These are phyloP conservation scores for Stylosanthes scabra DNA, from an alignment of 331 rosid genomes.

Conservation along the genomic window DNA sequence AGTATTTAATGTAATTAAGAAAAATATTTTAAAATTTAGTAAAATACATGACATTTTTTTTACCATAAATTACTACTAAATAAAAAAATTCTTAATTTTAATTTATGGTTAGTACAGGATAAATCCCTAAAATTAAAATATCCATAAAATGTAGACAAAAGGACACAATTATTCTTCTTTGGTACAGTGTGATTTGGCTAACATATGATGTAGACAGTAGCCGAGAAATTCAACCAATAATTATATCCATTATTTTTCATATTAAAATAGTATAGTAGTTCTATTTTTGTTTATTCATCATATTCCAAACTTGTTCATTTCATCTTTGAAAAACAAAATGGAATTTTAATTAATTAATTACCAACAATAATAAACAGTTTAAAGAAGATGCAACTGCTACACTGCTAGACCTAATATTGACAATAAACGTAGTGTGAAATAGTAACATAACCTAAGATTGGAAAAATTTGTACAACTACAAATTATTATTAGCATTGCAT, in stretches of 20 bases:
- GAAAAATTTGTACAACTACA: background rate
- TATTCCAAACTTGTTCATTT: background rate
- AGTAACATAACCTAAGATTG: conserved; percentile 3
- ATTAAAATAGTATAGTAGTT: conserved; percentile 19
- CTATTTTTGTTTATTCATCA: background rate
- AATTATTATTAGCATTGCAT: background rate
- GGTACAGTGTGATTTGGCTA: conserved; percentile 1
- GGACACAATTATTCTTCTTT: background rate
- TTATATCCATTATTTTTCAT: conserved; percentile 23
- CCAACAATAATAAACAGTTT: background rate
- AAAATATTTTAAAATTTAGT: no score
- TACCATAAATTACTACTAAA: no score
- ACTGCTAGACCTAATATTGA: conserved; percentile 9
- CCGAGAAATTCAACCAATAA: conserved; percentile 31
- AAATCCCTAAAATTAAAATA: background rate
- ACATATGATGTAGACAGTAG: background rate
- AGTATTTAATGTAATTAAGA: no score
- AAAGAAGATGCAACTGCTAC: conserved; percentile 3
- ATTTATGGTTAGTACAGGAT: no score
- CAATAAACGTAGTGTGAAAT: background rate
- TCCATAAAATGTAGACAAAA: background rate
- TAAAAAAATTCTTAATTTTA: no score
- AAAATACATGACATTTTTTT: no score
- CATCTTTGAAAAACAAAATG: conserved; percentile 6
- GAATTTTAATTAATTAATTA: background rate